A percentile compares a stretch with the other conserved stretches of the same genome.
Evolutionary conservation across 805 yeast species (phyloP).

Genomic region (Lipomyces lipofer): DNA sequence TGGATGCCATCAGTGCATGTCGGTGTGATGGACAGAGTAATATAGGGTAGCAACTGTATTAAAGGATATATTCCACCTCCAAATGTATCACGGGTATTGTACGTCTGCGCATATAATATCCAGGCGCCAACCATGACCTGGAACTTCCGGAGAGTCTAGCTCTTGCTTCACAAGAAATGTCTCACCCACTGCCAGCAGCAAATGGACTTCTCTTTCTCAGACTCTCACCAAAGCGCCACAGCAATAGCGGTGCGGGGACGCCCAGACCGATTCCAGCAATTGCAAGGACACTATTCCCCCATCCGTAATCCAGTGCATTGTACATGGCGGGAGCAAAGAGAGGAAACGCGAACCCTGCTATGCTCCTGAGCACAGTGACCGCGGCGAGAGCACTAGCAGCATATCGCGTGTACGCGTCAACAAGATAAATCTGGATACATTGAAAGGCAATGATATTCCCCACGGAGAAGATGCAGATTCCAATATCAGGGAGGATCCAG

Average conservation of each 20-base stretch:
- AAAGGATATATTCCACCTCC: too few relatives aligned
- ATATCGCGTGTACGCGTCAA: constrained; percentile 57
- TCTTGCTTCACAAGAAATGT: neutral
- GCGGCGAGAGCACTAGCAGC: constrained; percentile 70
- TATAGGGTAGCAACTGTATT: too few relatives aligned
- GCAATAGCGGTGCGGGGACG: constrained; percentile 1
- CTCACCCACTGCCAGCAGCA: neutral
- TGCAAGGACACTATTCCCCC: constrained; percentile 51
- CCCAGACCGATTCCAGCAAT: constrained; percentile 39
- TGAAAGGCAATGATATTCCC: constrained; percentile 60
- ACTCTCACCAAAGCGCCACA: constrained; percentile 2
- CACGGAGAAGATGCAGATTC: constrained; percentile 52
- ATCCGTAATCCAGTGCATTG: constrained; percentile 13
- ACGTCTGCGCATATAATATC: neutral
- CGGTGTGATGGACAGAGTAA: neutral
- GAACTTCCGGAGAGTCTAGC: neutral
- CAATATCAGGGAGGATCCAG: constrained; percentile 60
- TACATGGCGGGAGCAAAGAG: constrained; percentile 50
- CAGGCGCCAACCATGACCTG: neutral
- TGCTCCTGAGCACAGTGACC: constrained; percentile 58
- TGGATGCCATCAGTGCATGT: neutral
- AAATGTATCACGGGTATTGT: too few relatives aligned
- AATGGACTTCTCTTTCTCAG: constrained; percentile 4
- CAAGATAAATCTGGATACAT: constrained; percentile 54
- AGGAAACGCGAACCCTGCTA: constrained; percentile 63